These are phyloP conservation scores for Aureobasidium pullulans DNA, from an alignment of 2,329 filamentous ascomycete genomes.

Conservation along the genomic window DNA sequence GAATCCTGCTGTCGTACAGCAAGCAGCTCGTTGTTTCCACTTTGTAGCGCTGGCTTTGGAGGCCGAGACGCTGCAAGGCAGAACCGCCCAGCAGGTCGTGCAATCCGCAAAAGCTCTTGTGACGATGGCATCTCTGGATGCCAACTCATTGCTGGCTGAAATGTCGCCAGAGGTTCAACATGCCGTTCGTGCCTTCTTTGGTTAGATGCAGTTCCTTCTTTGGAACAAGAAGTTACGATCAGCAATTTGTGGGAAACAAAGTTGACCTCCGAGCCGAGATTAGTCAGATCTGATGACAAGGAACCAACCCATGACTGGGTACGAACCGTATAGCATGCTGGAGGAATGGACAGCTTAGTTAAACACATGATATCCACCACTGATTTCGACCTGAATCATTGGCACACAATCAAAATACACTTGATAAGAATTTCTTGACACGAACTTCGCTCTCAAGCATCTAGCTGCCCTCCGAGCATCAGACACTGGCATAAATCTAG, in stretches of 20 bases:
- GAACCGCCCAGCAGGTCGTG: slow-evolving; percentile 71
- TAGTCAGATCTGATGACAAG: not conserved
- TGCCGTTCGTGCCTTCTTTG: slow-evolving; percentile 36
- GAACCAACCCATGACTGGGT: too few relatives aligned
- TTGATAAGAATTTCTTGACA: not conserved
- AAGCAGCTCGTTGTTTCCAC: slow-evolving; percentile 75
- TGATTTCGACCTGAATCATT: not conserved
- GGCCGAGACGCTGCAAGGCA: slow-evolving; percentile 79
- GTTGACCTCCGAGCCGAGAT: too few relatives aligned
- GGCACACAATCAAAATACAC: not conserved
- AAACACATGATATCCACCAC: not conserved
- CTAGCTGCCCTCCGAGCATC: too few relatives aligned
- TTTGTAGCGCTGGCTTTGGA: slow-evolving; percentile 84
- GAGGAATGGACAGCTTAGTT: not conserved
- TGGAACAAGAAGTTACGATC: not conserved
- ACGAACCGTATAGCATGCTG: not conserved
- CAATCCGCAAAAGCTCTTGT: slow-evolving; percentile 71
- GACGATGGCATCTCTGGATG: slow-evolving; percentile 64
- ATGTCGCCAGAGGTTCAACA: slow-evolving; percentile 75
- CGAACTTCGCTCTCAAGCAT: not conserved
- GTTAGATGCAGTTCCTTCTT: slow-evolving; percentile 18
- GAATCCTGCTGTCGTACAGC: slow-evolving; percentile 71
- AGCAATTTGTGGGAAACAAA: not conserved
- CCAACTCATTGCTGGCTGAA: slow-evolving; percentile 64
- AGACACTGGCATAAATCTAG: too few relatives aligned